These are phyloP conservation scores for Bromus sterilis DNA, from an alignment of 176 grass and related monocot genomes.

Conservation along the genomic window DNA sequence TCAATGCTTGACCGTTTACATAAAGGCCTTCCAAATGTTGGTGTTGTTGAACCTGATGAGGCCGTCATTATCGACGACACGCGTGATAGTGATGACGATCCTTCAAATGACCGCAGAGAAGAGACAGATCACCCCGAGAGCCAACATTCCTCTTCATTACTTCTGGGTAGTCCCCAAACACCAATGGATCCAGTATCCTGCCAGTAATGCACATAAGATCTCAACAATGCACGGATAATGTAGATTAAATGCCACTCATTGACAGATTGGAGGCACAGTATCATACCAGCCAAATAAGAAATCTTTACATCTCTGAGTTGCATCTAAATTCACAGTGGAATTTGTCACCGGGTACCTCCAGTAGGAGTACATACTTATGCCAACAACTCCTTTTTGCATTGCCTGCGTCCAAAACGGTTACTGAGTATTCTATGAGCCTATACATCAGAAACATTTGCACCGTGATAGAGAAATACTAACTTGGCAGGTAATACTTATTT, in stretches of 20 bases:
- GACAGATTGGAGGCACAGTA: not conserved
- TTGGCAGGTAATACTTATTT: no score
- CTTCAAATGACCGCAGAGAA: no score
- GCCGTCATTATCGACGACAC: no score
- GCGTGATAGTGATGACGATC: no score
- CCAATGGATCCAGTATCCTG: constrained; percentile 44
- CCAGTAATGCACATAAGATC: not conserved
- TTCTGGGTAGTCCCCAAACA: constrained; percentile 44
- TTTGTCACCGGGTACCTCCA: constrained; percentile 50
- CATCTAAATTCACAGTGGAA: constrained; percentile 29
- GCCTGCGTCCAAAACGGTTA: constrained; percentile 3
- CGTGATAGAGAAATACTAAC: not conserved
- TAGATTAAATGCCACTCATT: not conserved
- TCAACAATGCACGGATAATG: not conserved
- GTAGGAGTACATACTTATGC: constrained; percentile 39
- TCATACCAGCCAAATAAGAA: constrained; percentile 47
- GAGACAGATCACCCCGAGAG: no score
- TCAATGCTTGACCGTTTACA: no score
- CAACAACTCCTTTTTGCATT: constrained; percentile 37
- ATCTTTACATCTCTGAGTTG: constrained; percentile 25
- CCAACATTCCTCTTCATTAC: constrained; percentile 38
- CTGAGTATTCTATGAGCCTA: not conserved
- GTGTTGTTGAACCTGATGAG: no score
- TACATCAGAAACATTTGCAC: constrained; percentile 7
- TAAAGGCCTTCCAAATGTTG: no score